Base-by-base conservation (phyloP, 495 filamentous ascomycete genomes). In the Trichocladium uniseriatum region DNA sequence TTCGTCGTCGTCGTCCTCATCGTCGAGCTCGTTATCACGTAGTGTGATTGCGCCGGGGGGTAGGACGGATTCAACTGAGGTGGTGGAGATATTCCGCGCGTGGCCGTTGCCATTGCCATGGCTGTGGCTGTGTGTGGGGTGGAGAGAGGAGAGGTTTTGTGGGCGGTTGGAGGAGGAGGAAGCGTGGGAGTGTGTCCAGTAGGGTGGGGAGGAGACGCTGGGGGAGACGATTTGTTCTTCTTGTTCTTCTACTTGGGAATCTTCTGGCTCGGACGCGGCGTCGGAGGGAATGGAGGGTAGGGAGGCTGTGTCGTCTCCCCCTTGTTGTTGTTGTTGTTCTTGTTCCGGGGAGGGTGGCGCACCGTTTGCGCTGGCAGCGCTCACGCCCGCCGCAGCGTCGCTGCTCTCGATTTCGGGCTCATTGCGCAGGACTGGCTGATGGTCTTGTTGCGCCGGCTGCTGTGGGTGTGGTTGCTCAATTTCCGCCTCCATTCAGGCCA, bases 11-110 rank as follows among this genome's bases (percentile, higher is more conserved):
- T 53, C 67, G 27, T 67, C 64, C 14, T 56, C 59, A 13, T 65
- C 67, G 47, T 65, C 65, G 19, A 56, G 68, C 49, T 75, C 72
- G 60, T 78, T 78, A 51, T 79, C 76, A 35, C 67, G 70, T 39
- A 79, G 57, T 14, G 66, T 74, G 43, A 79, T 79, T 22, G 68
- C 73, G 20, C 73, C 72, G 3, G 56, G 52, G 0, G 64, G 59
- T 1, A 67, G 53, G 13, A 69, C 54, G n/a, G 73, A 75, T 20
- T 76, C 72, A 44, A 58, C 59, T 6, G 74, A 78, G 6, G 67
- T 50, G 46, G 54, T 73, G 11, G 75, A 72, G 8, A 63, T 28
- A 9, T 49, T 60, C 14, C 59, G 56, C 13, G 24, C 24, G 49
- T 57, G 51, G 22, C 47, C 42, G 28, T 24, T 6, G 34, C 15